Conservation (phyloP, 208 protist species). For the Trypanosoma mega region DNA sequence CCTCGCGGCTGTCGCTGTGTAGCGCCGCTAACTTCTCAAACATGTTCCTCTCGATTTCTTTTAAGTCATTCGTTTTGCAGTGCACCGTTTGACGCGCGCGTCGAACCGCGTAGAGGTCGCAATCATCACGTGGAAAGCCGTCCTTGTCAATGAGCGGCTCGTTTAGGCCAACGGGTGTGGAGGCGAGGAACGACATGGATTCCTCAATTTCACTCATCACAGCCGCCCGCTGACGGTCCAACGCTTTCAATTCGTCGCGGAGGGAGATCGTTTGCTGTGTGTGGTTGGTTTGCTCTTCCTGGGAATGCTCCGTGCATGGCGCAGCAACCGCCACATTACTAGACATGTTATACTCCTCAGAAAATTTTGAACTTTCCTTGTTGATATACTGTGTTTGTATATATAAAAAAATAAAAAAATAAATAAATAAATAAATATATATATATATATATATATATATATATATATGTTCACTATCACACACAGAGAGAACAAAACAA, state of each 20-base stretch:
- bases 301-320: too few species aligned
- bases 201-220: conserved; percentile 46
- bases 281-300: too few species aligned
- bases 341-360: too few species aligned
- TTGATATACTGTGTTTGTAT: too few species aligned
- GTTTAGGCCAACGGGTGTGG: conserved; percentile 63
- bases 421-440: too few species aligned
- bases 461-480: too few species aligned
- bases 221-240: conserved; percentile 36
- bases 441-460: too few species aligned
- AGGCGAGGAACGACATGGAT: conserved; percentile 55
- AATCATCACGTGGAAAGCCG: conserved; percentile 79
- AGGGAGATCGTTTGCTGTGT: conserved; percentile 5
- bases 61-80: conserved; percentile 68
- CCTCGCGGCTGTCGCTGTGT: conserved; percentile 47
- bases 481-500: conserved; percentile 3
- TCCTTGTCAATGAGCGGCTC: conserved; percentile 70
- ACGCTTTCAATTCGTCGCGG: conserved; percentile 32
- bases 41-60: conserved; percentile 40
- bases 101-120: conserved; percentile 85
- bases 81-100: conserved; percentile 63
- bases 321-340: too few species aligned
- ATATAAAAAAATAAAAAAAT: too few species aligned
- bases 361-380: too few species aligned
- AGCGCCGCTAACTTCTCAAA: conserved; percentile 59